Evolutionary conservation across 2,329 filamentous ascomycete species (phyloP).

Genomic region (Colletotrichum cordylinicola): DNA sequence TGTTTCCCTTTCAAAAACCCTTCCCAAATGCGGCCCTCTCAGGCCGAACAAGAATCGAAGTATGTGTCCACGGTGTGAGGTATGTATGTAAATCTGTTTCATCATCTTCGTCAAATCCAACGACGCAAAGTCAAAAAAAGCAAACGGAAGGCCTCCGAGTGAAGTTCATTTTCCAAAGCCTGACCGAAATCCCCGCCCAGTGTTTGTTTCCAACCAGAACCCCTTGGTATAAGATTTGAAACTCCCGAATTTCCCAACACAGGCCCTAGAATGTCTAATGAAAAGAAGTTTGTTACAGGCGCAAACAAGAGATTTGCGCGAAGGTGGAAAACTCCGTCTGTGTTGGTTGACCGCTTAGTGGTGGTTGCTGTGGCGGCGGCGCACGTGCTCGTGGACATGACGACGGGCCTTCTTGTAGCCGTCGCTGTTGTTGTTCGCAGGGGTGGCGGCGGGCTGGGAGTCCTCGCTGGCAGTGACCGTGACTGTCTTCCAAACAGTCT

Average conservation of each 20-base stretch:
- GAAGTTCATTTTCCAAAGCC: background rate
- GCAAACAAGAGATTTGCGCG: background rate
- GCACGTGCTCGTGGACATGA: constrained; percentile 41
- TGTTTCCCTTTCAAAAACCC: background rate
- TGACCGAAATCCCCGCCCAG: background rate
- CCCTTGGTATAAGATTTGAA: constrained; percentile 10
- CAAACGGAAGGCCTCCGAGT: background rate
- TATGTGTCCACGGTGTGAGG: background rate
- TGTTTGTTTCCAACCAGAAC: background rate
- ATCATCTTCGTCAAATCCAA: constrained; percentile 16
- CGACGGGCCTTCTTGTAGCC: constrained; percentile 35
- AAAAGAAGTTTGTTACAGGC: constrained; percentile 20
- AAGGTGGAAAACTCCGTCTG: background rate
- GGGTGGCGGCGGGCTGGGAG: constrained; percentile 25
- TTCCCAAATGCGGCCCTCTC: constrained; percentile 10
- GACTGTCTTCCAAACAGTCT: constrained; percentile 51
- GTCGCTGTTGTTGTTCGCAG: background rate
- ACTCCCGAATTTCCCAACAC: background rate
- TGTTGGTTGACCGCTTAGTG: constrained; percentile 24
- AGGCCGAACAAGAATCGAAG: constrained; percentile 9
- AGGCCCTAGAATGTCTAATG: constrained; percentile 22
- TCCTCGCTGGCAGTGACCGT: constrained; percentile 55
- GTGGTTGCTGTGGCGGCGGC: constrained; percentile 36
- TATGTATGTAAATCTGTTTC: constrained; percentile 12
- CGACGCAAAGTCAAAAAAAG: background rate